A percentile compares a stretch with the other conserved stretches of the same genome.
Conservation (phyloP, 768 basidiomycete genomes). For the Phaeotremella skinneri region DNA sequence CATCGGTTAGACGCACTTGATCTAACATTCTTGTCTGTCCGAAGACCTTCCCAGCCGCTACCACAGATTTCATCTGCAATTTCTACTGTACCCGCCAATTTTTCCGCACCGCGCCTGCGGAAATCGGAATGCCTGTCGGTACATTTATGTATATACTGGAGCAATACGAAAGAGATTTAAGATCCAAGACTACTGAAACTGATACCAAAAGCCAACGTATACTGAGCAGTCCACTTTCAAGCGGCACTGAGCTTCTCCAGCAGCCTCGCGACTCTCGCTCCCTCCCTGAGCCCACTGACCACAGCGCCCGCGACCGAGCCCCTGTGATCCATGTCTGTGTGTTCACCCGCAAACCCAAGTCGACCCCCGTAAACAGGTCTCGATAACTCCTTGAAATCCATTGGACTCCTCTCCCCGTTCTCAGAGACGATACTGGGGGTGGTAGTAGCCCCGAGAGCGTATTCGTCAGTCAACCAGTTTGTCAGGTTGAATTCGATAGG, state of each 20-base stretch:
- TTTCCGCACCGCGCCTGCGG: too few relatives aligned
- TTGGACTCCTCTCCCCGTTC: slow-evolving; percentile 40
- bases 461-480: slow-evolving; percentile 50
- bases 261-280: slow-evolving; percentile 43
- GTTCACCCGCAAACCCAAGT: slow-evolving; percentile 55
- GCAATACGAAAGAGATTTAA: too few relatives aligned
- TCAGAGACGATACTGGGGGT: slow-evolving; percentile 45
- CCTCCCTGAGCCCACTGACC: slow-evolving; percentile 53
- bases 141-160: too few relatives aligned
- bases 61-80: too few relatives aligned
- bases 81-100: too few relatives aligned
- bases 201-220: neutral
- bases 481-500: slow-evolving; percentile 42
- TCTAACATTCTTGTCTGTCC: too few relatives aligned
- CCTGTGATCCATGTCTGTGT: slow-evolving; percentile 53
- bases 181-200: neutral
- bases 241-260: slow-evolving; percentile 26
- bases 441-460: slow-evolving; percentile 52
- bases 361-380: slow-evolving; percentile 49
- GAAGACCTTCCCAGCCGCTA: too few relatives aligned
- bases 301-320: slow-evolving; percentile 53
- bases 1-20: too few relatives aligned
- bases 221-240: neutral
- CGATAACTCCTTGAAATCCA: slow-evolving; percentile 52
- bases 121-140: too few relatives aligned